Base-by-base conservation (phyloP, 2,329 filamentous ascomycete species). In the Colletotrichum graminicola region DNA sequence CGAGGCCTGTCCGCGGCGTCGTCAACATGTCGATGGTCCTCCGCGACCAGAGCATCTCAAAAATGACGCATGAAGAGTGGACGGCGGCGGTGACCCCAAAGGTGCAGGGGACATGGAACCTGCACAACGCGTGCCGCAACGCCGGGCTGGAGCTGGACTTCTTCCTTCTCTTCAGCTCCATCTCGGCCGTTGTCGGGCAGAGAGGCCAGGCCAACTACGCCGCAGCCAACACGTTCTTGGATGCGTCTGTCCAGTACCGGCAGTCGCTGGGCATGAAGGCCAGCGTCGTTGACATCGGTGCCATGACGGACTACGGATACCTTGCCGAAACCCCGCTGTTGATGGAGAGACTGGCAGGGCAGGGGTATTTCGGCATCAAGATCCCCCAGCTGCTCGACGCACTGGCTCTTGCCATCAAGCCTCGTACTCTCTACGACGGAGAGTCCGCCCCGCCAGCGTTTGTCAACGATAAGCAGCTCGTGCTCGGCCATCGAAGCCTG, bases 11-110 rank as follows among this genome's bases (percentile, higher is more conserved):
- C 16, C 76, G 77, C 23, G 83, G 83, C n/a, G 75, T 84, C 6
- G 68, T 85, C 11, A 81, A 85, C 49, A 73, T 80, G 56, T 77
- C 82, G 4, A 83, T 84, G 81, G 77, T 84, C 3, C 73, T 77
- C 7, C 64, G 36, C 5, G 68, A 71, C 34, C 41, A 57, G 14
- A 54, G 57, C n/a, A 56, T 66, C 51, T 41, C 70, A 0, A 75
- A 79, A 23, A 84, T 85, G 82, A 78, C 74, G 0, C 66, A 77
- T 18, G 73, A 70, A 1, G 71, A 80, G 4, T 84, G 80, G 79
- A 55, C 71, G 1, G 68, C 73, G 62, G 70, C 74, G 0, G 61
- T 74, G 7, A 54, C 47, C 0, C 75, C 81, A n/a, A 84, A 84
- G 63, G 75, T 81, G 0, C 21, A 71, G 3, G 80, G 80, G 0